phyloP scores from a whole-genome alignment of 148 eudicot genomes.

The Rhododendron molle region DNA sequence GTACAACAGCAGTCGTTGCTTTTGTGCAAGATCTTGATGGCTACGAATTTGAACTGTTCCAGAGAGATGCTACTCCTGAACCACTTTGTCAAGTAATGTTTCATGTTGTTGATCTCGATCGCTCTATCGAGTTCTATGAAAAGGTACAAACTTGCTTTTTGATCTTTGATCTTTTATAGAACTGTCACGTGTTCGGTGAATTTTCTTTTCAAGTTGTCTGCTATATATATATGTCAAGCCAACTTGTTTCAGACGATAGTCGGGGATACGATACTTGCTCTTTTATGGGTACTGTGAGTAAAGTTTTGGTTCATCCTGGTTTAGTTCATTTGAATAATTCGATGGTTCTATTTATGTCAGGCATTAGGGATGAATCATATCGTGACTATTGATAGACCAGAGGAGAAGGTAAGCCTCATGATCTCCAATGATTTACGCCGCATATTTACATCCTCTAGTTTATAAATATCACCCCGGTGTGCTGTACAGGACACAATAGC shows the following conservation, averaged over 20 bases:
- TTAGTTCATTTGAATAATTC: neutral
- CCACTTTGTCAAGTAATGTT: constrained; percentile 97
- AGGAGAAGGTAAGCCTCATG: constrained; percentile 54
- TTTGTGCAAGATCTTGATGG: constrained; percentile 95
- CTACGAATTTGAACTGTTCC: constrained; percentile 74
- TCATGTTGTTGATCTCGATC: constrained; percentile 92
- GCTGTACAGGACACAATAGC: neutral
- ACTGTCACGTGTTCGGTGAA: neutral
- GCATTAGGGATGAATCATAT: constrained; percentile 81
- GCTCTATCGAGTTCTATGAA: constrained; percentile 87
- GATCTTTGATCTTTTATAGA: neutral
- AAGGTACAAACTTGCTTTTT: constrained; percentile 40
- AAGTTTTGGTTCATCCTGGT: neutral
- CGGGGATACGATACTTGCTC: neutral
- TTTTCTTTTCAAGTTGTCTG: neutral
- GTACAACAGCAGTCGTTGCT: constrained; percentile 70
- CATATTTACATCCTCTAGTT: too few relatives aligned
- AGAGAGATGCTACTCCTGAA: constrained; percentile 75
- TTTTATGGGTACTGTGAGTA: too few relatives aligned
- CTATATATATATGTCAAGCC: neutral
- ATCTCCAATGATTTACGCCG: neutral
- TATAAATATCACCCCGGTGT: neutral
- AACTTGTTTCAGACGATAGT: neutral
- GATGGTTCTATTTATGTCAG: constrained; percentile 26
- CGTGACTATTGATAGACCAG: constrained; percentile 70